Conservation (phyloP, 352 stramenopile species). For the Phytophthora tentaculata region DNA sequence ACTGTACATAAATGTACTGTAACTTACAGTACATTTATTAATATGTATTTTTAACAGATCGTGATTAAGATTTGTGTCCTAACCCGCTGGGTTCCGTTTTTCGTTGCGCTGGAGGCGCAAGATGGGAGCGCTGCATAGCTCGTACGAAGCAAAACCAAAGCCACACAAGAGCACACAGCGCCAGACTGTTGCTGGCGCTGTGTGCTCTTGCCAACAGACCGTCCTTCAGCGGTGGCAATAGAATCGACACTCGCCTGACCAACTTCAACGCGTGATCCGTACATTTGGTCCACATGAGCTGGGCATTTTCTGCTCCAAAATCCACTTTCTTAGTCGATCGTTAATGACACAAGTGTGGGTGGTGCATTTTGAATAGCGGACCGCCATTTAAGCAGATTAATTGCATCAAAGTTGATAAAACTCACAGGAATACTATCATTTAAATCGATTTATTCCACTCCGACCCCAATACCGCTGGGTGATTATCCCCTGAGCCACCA, state of each 20-base stretch:
- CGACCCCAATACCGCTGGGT: slow-evolving; percentile 4
- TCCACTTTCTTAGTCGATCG: slow-evolving; percentile 20
- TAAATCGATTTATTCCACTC: neutral
- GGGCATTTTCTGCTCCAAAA: slow-evolving; percentile 15
- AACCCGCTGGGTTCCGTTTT: slow-evolving; percentile 25
- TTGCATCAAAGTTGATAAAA: neutral
- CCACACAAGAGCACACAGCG: slow-evolving; percentile 9
- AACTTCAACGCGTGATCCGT: slow-evolving; percentile 23
- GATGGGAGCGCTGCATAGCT: slow-evolving; percentile 28
- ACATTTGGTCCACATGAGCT: slow-evolving; percentile 22
- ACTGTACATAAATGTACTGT: no score
- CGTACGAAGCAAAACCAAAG: slow-evolving; percentile 1
- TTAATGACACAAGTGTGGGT: slow-evolving; percentile 8
- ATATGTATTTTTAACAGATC: no score
- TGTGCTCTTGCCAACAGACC: neutral
- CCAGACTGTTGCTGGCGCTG: neutral
- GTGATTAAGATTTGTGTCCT: slow-evolving; percentile 25
- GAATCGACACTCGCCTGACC: slow-evolving; percentile 9
- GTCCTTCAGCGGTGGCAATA: slow-evolving; percentile 15
- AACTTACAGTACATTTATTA: no score
- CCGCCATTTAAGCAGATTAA: neutral
- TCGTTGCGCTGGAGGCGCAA: slow-evolving; percentile 1
- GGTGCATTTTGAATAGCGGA: neutral
- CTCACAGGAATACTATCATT: neutral
- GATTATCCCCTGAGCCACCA: slow-evolving; percentile 12